A percentile compares a stretch with the other conserved stretches of the same genome.
Evolutionary conservation across 352 stramenopile species (phyloP).

Genomic region (Globisporangium okanoganense): DNA sequence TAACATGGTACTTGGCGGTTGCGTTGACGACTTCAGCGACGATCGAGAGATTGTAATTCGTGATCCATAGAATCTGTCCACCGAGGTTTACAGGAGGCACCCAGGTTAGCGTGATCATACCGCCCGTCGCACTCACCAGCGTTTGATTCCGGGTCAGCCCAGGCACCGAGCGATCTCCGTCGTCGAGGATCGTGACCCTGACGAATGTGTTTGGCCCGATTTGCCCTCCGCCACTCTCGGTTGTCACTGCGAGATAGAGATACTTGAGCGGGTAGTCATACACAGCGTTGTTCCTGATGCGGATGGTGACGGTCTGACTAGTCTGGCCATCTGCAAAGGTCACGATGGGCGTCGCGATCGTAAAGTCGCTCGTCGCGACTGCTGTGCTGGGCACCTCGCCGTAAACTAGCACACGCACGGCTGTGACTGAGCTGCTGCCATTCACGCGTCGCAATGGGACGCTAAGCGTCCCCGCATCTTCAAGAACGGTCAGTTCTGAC

Average conservation of each 20-base stretch:
- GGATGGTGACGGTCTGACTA: slow-evolving; percentile 20
- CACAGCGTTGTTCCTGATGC: slow-evolving; percentile 35
- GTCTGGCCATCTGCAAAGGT: slow-evolving; percentile 35
- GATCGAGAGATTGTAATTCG: slow-evolving; percentile 34
- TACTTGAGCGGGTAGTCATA: slow-evolving; percentile 50
- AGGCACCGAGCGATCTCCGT: slow-evolving; percentile 44
- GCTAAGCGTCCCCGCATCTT: slow-evolving; percentile 21
- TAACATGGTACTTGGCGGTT: slow-evolving; percentile 14
- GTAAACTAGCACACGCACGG: slow-evolving; percentile 23
- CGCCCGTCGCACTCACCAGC: slow-evolving; percentile 32
- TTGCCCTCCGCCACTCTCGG: slow-evolving; percentile 22
- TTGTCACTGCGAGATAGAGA: slow-evolving; percentile 31
- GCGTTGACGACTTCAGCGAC: background rate
- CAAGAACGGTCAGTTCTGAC: slow-evolving; percentile 16
- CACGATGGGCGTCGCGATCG: slow-evolving; percentile 21
- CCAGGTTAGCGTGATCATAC: slow-evolving; percentile 42
- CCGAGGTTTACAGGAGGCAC: slow-evolving; percentile 40
- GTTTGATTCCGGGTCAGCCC: slow-evolving; percentile 20
- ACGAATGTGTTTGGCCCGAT: slow-evolving; percentile 28
- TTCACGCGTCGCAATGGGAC: slow-evolving; percentile 29
- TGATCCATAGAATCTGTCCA: slow-evolving; percentile 31
- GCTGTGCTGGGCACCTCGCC: slow-evolving; percentile 16
- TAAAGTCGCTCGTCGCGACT: slow-evolving; percentile 24
- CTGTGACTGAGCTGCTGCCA: slow-evolving; percentile 28
- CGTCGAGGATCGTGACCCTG: slow-evolving; percentile 36